Percentiles rank a stretch among this genome's conserved stretches.
These are phyloP conservation scores for Colletotrichum chlorophyti DNA, from an alignment of 2,329 filamentous ascomycete genomes.

Conservation along the genomic window DNA sequence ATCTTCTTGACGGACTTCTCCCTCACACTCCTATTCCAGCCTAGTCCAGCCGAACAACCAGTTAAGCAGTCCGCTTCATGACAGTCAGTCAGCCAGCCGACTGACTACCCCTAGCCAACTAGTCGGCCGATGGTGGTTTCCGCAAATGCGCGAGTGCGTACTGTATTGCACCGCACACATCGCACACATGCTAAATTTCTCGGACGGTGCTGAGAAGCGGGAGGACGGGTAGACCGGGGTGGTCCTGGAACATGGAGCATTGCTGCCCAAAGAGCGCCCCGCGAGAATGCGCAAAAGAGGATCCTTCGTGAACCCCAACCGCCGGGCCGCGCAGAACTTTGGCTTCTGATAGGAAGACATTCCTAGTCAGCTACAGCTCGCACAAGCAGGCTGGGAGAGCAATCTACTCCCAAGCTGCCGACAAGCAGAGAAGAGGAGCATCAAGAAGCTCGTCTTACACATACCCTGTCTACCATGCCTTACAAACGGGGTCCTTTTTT, in stretches of 20 bases:
- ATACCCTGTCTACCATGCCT: too few relatives aligned
- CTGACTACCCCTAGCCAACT: too few relatives aligned
- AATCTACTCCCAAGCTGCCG: background rate
- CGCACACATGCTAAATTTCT: background rate
- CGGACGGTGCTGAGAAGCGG: constrained; percentile 4
- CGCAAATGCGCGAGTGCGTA: constrained; percentile 17
- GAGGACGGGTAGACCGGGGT: constrained; percentile 20
- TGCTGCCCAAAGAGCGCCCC: constrained; percentile 31
- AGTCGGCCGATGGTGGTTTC: too few relatives aligned
- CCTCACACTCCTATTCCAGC: constrained; percentile 8
- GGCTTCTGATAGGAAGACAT: constrained; percentile 23
- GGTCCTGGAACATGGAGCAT: constrained; percentile 27
- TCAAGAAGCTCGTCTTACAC: background rate
- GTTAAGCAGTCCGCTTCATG: constrained; percentile 1
- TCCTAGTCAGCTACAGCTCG: background rate
- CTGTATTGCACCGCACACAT: background rate
- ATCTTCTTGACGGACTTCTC: background rate
- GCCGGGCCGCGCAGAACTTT: constrained; percentile 8
- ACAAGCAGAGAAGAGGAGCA: constrained; percentile 1
- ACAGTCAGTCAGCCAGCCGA: constrained; percentile 1
- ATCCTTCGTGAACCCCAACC: constrained; percentile 12
- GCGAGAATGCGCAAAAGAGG: constrained; percentile 27
- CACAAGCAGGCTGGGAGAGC: background rate
- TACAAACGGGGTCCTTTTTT: too few relatives aligned
- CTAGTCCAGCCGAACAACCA: constrained; percentile 23